Conservation (phyloP, 345 rosid species). For the Atalantia buxifolia region DNA sequence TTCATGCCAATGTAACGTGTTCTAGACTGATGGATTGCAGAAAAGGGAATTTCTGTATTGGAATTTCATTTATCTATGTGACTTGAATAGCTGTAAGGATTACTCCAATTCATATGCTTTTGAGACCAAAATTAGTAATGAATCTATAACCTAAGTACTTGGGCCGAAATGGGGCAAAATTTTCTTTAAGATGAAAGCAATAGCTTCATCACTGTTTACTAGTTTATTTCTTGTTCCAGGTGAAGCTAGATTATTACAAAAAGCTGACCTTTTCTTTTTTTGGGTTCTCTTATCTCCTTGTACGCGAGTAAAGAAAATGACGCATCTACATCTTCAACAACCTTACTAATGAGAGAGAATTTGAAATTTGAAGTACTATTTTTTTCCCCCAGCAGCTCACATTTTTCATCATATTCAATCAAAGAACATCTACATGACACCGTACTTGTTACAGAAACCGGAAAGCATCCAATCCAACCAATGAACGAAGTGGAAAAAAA, state of each 20-base stretch:
- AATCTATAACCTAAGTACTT: neutral
- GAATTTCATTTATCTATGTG: conserved; percentile 14
- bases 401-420: neutral
- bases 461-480: no score
- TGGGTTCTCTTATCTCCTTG: neutral
- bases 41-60: conserved; percentile 9
- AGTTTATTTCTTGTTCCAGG: neutral
- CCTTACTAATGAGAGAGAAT: no score
- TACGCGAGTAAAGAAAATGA: no score
- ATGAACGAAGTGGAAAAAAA: no score
- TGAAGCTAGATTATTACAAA: neutral
- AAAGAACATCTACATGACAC: neutral
- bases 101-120: neutral
- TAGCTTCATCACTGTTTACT: neutral
- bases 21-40: neutral
- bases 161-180: neutral
- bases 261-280: neutral
- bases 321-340: no score
- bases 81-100: conserved; percentile 19
- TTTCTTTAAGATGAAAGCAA: neutral
- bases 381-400: neutral
- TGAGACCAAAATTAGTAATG: neutral
- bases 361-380: no score
- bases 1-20: conserved; percentile 17
- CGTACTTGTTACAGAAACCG: no score